Conservation (phyloP, 2,329 filamentous ascomycete genomes). For the Colletotrichum destructivum region DNA sequence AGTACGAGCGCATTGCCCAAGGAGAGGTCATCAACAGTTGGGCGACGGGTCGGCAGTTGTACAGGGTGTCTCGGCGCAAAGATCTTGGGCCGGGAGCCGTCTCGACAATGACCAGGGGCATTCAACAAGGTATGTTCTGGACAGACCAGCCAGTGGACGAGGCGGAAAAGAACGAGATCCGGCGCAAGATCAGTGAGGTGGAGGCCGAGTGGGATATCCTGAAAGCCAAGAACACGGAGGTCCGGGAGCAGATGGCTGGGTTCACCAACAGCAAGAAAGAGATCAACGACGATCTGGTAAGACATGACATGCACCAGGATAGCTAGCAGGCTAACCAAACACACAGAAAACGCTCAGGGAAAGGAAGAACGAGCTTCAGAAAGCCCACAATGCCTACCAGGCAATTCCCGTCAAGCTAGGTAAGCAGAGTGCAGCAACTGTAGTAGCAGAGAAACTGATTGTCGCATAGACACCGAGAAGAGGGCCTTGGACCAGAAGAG, state of each 20-base stretch:
- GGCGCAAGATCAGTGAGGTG: constrained; percentile 65
- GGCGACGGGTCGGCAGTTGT: constrained; percentile 77
- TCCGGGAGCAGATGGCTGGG: constrained; percentile 58
- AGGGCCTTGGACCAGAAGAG: constrained; percentile 57
- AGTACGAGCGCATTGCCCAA: constrained; percentile 76
- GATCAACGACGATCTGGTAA: constrained; percentile 48
- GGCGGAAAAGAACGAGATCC: constrained; percentile 74
- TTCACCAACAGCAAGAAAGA: constrained; percentile 44
- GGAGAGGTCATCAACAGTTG: constrained; percentile 75
- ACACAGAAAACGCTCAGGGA: constrained; percentile 64
- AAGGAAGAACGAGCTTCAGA: constrained; percentile 79
- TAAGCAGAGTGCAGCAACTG: constrained; percentile 54
- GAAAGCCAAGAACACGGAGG: constrained; percentile 58
- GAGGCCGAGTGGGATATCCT: constrained; percentile 59
- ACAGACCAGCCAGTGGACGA: constrained; percentile 82
- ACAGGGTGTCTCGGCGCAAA: constrained; percentile 77
- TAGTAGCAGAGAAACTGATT: constrained; percentile 10
- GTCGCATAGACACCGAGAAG: constrained; percentile 47
- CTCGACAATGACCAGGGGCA: constrained; percentile 75
- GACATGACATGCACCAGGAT: constrained; percentile 25
- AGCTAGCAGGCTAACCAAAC: constrained; percentile 43
- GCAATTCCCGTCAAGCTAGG: constrained; percentile 80
- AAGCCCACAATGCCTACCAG: constrained; percentile 74
- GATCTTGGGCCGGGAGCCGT: constrained; percentile 86
- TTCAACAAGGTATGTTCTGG: constrained; percentile 78